Evolutionary conservation across 2,329 filamentous ascomycete species (phyloP), one percentile per base, ranked within the genome.

Genomic region (Penicillium sp.): DNA sequence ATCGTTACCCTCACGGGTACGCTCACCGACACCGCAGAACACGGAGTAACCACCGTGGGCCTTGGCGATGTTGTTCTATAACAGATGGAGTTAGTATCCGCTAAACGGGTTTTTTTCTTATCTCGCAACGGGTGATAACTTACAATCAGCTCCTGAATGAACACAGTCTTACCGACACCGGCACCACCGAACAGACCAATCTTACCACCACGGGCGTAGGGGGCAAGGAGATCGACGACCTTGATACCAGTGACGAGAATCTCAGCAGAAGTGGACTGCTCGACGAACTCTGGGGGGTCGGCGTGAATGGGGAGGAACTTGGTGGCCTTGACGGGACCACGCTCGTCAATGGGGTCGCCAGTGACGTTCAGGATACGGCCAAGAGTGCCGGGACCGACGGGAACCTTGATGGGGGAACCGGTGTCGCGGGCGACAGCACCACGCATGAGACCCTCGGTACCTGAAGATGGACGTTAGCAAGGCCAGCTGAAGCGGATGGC

Each of bases 11-110:
- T 99, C 95, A 92, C 95, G 95, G 81, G 95, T 99, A 88, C 95
- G 94, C 91, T 99, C 95, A 82, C 95, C 95, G 84, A 99, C 95
- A 94, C 95, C 95, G 80, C 93, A 97, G 91, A 99, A 99, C 81
- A 99, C 95, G 73, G 95, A 99, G 91, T 96, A 99, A 96, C 95
- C 95, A 96, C 95, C 95, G 87, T 99, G 95, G 76, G 95, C 95
- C 89, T 98, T 98, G 85, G 95, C 95, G 80, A 99, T 98, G 91
- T 99, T 99, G 93, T 99, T 99, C 87, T 89, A 3, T 37, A 5
- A 42, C 13, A 38, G 22, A 30, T 22, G 17, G n/a, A 7, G n/a
- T 42, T 19, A 42, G 38, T 42, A 42, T 42, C 2, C 3, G 8
- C 9, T 6, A 9, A 9, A 42, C 15, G 8, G n/a, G 4, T 17